These are phyloP conservation scores for Zygosaccharomyces kombuchaensis DNA, from an alignment of 805 yeast species.

Conservation along the genomic window DNA sequence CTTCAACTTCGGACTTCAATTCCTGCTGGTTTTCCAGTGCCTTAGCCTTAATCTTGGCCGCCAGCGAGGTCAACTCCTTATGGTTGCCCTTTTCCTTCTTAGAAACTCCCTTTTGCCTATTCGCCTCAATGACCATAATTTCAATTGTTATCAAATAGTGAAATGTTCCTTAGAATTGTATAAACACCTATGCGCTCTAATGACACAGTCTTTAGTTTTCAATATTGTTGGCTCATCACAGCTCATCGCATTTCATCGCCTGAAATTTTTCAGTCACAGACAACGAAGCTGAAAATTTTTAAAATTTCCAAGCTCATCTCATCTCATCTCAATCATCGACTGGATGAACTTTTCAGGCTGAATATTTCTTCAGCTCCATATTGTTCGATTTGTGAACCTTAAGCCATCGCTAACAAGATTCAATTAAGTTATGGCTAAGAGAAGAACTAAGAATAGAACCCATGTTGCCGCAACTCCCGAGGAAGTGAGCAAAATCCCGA, in stretches of 20 bases:
- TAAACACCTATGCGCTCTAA: neutral
- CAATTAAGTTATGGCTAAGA: slow-evolving; percentile 43
- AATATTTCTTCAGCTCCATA: neutral
- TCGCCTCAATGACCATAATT: neutral
- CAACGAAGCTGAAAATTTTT: slow-evolving; percentile 15
- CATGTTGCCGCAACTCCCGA: slow-evolving; percentile 65
- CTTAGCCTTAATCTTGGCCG: slow-evolving; percentile 49
- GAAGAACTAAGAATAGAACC: slow-evolving; percentile 79
- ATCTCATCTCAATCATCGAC: slow-evolving; percentile 7
- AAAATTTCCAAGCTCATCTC: slow-evolving; percentile 13
- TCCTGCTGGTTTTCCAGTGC: slow-evolving; percentile 36
- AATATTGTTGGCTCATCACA: slow-evolving; percentile 9
- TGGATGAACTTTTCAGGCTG: neutral
- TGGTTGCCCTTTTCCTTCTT: slow-evolving; percentile 13
- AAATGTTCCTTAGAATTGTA: no score
- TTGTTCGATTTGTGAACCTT: neutral
- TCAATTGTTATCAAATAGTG: no score
- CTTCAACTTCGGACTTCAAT: slow-evolving; percentile 8
- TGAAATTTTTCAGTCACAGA: slow-evolving; percentile 14
- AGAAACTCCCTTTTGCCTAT: slow-evolving; percentile 4
- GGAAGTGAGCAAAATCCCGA: slow-evolving; percentile 69
- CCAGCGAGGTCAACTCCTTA: slow-evolving; percentile 42
- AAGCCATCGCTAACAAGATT: neutral
- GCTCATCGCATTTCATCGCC: slow-evolving; percentile 18
- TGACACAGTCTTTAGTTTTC: neutral